Base-by-base conservation (phyloP, 805 yeast species). In the Ogataea angusta region DNA sequence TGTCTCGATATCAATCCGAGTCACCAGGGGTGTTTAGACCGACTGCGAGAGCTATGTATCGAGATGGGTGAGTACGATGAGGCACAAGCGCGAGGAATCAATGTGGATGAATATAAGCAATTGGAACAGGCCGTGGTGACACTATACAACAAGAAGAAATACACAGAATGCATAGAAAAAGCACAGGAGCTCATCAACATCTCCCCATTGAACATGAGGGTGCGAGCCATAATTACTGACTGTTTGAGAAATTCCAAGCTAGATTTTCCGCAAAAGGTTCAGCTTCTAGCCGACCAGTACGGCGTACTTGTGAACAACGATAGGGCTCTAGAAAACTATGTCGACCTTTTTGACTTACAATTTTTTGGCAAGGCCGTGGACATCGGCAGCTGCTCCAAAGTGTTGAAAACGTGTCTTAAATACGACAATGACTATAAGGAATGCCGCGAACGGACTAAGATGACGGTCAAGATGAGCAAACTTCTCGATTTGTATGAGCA, bases 401-500 rank as follows among this genome's bases (percentile, higher is more conserved):
- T 46, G 21, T 27, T 60, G 28, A 62, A 62, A 49, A 79, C 75
- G 47, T 89, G 97, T 58, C 65, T 91, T 35, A 79, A 84, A 40
- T 72, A 78, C 31, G 91, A 91, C 60, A 85, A 87, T 60, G 96
- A 87, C 47, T 74, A 72, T 48, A 64, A 64, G 19, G 64, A 62
- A 2, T 88, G 95, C 60, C 77, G 80, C 22, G 63, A 56, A 13
- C 53, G 73, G 22, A 74, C 85, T 9, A 75, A 81, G 50, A 59
- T 79, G n/a, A 66, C 66, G 41, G 67, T 75, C 22, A 75, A 72
- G 43, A 63, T 79, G 44, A 62, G 56, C 27, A 66, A 58, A 41
- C 64, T 70, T 29, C 61, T 65, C 43, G 63, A 47, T 52, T 64
- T 52, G 30, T 51, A 75, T 19, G 69, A 75, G 26, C 63, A 72